Conservation (phyloP, 805 yeast species). For the Wickerhamiella kurtzmanii region DNA sequence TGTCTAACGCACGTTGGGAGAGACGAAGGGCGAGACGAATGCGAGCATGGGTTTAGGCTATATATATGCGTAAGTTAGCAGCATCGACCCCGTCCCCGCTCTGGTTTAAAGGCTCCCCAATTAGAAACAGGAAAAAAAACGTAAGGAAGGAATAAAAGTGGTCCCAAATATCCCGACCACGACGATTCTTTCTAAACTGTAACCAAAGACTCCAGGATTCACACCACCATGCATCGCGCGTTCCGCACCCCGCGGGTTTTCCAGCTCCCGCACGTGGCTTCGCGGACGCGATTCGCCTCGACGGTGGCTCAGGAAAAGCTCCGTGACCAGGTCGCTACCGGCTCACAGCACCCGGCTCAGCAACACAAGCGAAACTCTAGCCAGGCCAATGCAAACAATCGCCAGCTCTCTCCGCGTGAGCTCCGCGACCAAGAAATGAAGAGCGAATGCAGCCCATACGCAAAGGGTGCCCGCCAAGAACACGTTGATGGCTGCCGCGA, state of each 20-base stretch:
- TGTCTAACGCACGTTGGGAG: no score
- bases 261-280: constrained; percentile 11
- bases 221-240: constrained; percentile 11
- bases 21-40: no score
- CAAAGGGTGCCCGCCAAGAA: constrained; percentile 3
- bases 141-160: background rate
- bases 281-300: constrained; percentile 12
- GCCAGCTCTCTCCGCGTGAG: constrained; percentile 4
- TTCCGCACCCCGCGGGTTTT: constrained; percentile 13
- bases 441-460: constrained; percentile 2
- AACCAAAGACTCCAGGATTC: no score
- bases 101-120: background rate
- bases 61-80: background rate
- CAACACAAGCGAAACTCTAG: background rate
- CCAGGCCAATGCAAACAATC: background rate
- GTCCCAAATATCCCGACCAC: background rate
- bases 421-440: constrained; percentile 3
- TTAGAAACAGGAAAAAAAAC: no score
- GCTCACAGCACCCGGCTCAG: no score
- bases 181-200: background rate
- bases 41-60: background rate
- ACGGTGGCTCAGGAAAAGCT: background rate
- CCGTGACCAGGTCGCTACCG: background rate
- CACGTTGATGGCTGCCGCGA: constrained; percentile 13
- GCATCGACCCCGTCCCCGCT: no score